These are phyloP conservation scores for Ganoderma sinense DNA, from an alignment of 1,284 basidiomycete genomes.

Conservation along the genomic window DNA sequence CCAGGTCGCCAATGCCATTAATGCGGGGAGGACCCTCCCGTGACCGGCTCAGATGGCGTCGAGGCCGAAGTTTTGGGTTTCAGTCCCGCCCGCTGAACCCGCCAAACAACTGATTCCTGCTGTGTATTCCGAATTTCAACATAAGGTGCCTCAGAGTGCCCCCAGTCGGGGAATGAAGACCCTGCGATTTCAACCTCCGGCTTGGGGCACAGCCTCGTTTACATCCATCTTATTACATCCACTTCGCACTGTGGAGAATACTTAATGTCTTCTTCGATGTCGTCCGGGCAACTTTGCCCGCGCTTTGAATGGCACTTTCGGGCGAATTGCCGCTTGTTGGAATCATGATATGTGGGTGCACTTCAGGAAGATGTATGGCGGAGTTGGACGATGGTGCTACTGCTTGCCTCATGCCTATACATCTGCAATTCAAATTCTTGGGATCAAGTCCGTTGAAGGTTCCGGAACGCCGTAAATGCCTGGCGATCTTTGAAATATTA, in stretches of 20 bases:
- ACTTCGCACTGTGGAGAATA: background rate
- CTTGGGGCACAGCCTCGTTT: background rate
- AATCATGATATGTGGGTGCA: background rate
- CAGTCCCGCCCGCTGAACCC: background rate
- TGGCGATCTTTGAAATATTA: background rate
- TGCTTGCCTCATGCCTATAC: background rate
- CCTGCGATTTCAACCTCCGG: background rate
- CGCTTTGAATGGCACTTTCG: background rate
- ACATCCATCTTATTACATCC: background rate
- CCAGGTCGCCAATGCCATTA: constrained; percentile 76
- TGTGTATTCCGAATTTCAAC: background rate
- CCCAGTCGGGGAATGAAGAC: background rate
- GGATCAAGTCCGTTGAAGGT: background rate
- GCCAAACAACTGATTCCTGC: background rate
- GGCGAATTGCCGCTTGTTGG: background rate
- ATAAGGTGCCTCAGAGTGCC: background rate
- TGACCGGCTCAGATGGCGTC: constrained; percentile 41
- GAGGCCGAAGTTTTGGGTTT: background rate
- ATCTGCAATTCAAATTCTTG: background rate
- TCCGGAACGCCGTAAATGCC: background rate
- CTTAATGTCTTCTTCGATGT: background rate
- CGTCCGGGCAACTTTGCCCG: background rate
- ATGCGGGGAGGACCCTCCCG: constrained; percentile 65
- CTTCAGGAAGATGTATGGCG: background rate
- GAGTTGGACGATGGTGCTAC: background rate